Evolutionary conservation across 2,329 filamentous ascomycete species (phyloP).

Genomic region (Fusarium sp.): DNA sequence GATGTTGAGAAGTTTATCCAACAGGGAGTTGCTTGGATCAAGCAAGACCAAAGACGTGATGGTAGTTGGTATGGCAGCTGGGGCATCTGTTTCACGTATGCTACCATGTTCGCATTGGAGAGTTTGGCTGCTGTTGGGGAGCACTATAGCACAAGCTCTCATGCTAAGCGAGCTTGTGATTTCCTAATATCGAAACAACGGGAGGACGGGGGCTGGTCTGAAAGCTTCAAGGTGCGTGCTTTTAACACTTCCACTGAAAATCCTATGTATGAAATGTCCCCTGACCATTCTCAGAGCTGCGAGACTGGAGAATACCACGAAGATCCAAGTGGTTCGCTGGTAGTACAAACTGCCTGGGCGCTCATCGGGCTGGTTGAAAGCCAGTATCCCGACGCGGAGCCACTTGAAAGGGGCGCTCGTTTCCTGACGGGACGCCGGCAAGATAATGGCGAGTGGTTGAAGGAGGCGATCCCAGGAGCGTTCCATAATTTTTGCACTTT

Average conservation of each 20-base stretch:
- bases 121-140: no score
- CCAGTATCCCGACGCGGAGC: conserved; percentile 78
- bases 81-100: no score
- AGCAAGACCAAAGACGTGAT: no score
- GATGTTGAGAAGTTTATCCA: no score
- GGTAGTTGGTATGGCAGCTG: no score
- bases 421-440: conserved; percentile 88
- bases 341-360: not conserved
- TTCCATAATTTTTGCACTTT: conserved; percentile 99
- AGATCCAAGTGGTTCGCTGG: not conserved
- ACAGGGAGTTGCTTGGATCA: no score
- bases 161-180: no score
- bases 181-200: no score
- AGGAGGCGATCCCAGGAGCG: conserved; percentile 94
- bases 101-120: no score
- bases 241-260: no score
- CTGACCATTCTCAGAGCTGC: not conserved
- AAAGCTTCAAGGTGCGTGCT: not conserved
- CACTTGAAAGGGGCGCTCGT: conserved; percentile 77
- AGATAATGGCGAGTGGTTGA: conserved; percentile 89
- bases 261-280: not conserved
- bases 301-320: not conserved
- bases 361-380: conserved; percentile 72
- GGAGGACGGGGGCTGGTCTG: not conserved
- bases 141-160: no score